A percentile compares a stretch with the other conserved stretches of the same genome.
These are phyloP conservation scores for Chenopodium quinoa DNA, from an alignment of 148 eudicot genomes.

Conservation along the genomic window DNA sequence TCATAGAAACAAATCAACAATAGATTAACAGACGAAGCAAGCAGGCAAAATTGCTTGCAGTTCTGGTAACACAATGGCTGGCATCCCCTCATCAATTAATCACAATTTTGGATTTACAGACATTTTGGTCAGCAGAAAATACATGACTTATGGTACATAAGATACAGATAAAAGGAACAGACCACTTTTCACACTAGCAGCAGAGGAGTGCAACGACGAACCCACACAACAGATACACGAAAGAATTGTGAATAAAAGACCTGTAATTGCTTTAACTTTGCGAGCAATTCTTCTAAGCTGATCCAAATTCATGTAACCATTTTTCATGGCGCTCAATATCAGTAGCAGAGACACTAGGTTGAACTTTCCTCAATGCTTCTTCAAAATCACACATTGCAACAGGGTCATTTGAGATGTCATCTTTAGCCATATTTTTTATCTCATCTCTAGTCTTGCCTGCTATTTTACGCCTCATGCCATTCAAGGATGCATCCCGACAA, in stretches of 20 bases:
- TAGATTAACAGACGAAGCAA: background rate
- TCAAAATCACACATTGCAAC: conserved; percentile 94
- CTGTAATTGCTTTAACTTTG: background rate
- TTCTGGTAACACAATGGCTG: background rate
- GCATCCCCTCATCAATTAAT: background rate
- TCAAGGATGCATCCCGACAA: conserved; percentile 90
- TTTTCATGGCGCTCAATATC: conserved; percentile 93
- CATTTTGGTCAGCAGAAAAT: background rate
- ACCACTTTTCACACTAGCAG: conserved; percentile 12
- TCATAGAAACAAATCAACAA: background rate
- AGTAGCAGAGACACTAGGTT: conserved; percentile 85
- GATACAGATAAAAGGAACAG: conserved; percentile 13
- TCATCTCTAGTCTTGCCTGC: conserved; percentile 96
- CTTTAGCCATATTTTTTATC: conserved; percentile 96
- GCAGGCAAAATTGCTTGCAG: background rate
- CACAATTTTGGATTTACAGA: conserved; percentile 9
- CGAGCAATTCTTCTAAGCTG: conserved; percentile 45
- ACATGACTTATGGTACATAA: conserved; percentile 19
- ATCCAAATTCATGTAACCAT: conserved; percentile 89
- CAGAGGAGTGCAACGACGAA: conserved; percentile 3
- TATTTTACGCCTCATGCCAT: conserved; percentile 96
- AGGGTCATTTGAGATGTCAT: conserved; percentile 89
- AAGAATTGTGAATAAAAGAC: background rate
- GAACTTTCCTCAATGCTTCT: conserved; percentile 89
- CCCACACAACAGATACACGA: background rate